Percentiles rank a stretch among this genome's conserved stretches.
Conservation (phyloP, 768 basidiomycete genomes). For the Strobilomyces echinocephalus region DNA sequence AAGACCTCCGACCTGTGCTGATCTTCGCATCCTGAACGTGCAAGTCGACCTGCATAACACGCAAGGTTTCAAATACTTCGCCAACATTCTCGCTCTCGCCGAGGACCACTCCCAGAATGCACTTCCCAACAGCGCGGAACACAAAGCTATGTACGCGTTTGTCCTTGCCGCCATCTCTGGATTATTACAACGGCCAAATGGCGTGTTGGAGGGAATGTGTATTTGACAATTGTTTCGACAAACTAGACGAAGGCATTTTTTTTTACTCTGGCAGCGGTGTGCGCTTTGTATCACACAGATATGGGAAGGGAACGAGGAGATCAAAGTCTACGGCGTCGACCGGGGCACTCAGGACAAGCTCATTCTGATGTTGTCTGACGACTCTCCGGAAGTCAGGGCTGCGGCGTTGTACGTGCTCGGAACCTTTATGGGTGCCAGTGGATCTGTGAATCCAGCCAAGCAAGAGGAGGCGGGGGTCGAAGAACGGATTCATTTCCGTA, state of each 20-base stretch:
- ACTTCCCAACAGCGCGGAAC: conserved; percentile 92
- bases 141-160: conserved; percentile 98
- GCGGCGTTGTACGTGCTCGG: conserved; percentile 89
- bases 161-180: conserved; percentile 86
- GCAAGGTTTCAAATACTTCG: conserved; percentile 82
- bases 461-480: conserved; percentile 84
- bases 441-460: conserved; percentile 59
- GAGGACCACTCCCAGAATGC: conserved; percentile 51
- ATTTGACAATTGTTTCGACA: conserved; percentile 81
- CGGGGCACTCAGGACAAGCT: conserved; percentile 78
- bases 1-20: conserved; percentile 92
- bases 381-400: conserved; percentile 88
- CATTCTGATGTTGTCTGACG: conserved; percentile 73
- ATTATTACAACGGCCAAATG: conserved; percentile 79
- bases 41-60: conserved; percentile 84
- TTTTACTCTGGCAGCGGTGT: conserved; percentile 90
- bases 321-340: conserved; percentile 79
- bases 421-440: conserved; percentile 89
- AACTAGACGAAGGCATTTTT: conserved; percentile 86
- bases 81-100: conserved; percentile 63
- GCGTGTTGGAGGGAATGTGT: conserved; percentile 79
- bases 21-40: conserved; percentile 94
- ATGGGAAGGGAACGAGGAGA: conserved; percentile 91
- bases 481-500: conserved; percentile 73
- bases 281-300: conserved; percentile 90